Evolutionary conservation across 352 stramenopile species (phyloP), one percentile per base, ranked within the genome.

Genomic region (Phytophthora aleatoria): DNA sequence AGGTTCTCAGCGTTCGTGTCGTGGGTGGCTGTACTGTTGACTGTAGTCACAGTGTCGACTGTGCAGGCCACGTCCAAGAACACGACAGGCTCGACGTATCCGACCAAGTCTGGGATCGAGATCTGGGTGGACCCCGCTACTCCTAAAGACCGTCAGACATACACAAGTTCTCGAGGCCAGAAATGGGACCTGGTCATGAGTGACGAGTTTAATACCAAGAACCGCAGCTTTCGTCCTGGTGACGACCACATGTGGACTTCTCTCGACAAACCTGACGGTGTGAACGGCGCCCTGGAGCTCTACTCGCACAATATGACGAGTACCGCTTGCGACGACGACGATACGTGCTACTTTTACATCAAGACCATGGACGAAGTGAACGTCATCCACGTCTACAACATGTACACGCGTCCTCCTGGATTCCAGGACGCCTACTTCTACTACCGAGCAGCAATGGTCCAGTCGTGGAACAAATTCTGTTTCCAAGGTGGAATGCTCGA

Each of bases 401-500:
- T 73, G 43, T 90, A 84, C 67, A 65, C 64, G 10, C 69, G 77
- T 41, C 75, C 79, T 1, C 81, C 83, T 1, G 66, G 54, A 6
- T 89, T 77, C 59, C 44, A 85, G 42, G 73, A 71, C 42, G 67
- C 65, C 15, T 60, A 68, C 36, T 91, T 88, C 61, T 80, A 67
- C 54, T 78, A 78, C 53, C 75, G 78, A 35, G 85, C 81, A 12
- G 94, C 68, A 0, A 95, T 97, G 89, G 48, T 98, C 2, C 90
- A 97, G 63, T 82, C 70, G 0, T 98, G 92, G 92, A 97, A 97
- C 64, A 97, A 97, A 36, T 98, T 98, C 63, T 98, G 92, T 67
- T 97, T 97, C 64, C 94, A 94, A 35, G 92, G 92, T n/a, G 95
- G 95, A 5, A 96, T 98, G 55, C 61, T 98, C 7, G 94, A 98